Evolutionary conservation across 2,329 filamentous ascomycete species (phyloP), one percentile per base, ranked within the genome.

Genomic region (Macrophomina pseudophaseolina): DNA sequence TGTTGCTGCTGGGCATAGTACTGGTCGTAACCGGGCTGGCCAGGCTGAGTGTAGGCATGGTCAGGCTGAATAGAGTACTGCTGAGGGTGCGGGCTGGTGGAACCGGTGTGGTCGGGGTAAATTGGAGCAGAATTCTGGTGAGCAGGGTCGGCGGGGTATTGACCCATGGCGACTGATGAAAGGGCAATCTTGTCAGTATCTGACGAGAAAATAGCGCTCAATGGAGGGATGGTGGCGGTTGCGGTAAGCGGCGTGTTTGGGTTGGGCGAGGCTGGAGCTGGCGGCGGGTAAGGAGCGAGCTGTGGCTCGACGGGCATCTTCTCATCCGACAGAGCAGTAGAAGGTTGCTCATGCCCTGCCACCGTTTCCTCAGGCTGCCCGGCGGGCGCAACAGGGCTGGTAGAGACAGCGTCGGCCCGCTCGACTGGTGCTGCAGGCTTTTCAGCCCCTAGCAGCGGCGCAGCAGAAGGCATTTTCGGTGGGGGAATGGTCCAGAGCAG

Each of bases 1-100:
- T 67, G 56, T 11, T 68, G 67, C n/a, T 44, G 53, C 28, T 68
- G 67, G 30, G 63, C 52, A 30, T 56, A 65, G 51, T 48, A 49
- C 40, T 65, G 63, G 58, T 18, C 49, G n/a, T 62, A 44, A 9
- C 49, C 58, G 44, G 23, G 23, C 23, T 62, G 49, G 23, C 33
- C 33, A 14, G 60, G 14, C 35, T 64, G 60, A 2, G 35, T 14
- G 23, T 52, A 52, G 60, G 60, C 60, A n/a, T 60, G 64, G 35
- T 66, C 64, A 14, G 64, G 64, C 64, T 66, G 53, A 44, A 66
- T 66, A 18, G 32, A n/a, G 23, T 64, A 64, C 28, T 66, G 64
- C 53, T 56, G 54, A 38, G 35, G 35, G 16, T 49, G 44, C 7
- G 63, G 63, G 51, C 52, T 65, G 18, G 51, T 56, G 5, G 42